Evolutionary conservation across 2,329 filamentous ascomycete genomes (phyloP), one percentile per base, ranked within the genome.

Genomic region (Fusarium xylarioides): DNA sequence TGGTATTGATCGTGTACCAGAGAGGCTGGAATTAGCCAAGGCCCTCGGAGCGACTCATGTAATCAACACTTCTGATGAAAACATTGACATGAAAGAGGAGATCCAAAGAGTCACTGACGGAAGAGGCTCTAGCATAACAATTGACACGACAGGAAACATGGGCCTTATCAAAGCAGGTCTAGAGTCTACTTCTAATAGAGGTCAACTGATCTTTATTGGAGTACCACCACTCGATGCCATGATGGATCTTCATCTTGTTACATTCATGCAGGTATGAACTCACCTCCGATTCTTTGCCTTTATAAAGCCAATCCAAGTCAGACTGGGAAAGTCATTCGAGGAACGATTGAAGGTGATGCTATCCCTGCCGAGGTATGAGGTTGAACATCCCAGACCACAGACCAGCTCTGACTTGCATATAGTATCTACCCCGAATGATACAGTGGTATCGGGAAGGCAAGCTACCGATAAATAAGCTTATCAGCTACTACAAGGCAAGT

Each of bases 361-460:
- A n/a, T 53, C n/a, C 46, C 57, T 28, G 38, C 28, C 5, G 46
- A 60, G 34, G 57, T 60, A 54, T 34, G 40, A 46, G 8, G 23
- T 28, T 10, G 10, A 34, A 3, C 5, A 16, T 19, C 7, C 4
- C 1, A 34, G n/a, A 23, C n/a, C 9, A 11, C 7, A 21, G 8
- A 8, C 4, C 15, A 21, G 18, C 11, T 60, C 46, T 60, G 11
- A 60, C 35, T 7, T 30, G 16, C 14, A 21, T 28, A 34, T n/a
- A 60, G 57, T 60, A 60, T 28, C 19, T 60, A 21, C 57, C 57
- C 3, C 28, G 37, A 30, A 60, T 60, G 57, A 12, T 60, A 16
- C 28, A 60, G n/a, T 60, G 57, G 57, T 60, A 60, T 54, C 57
- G 57, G 32, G 57, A 60, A 26, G 57, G 46, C 4, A 60, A 54